A percentile compares a stretch with the other conserved stretches of the same genome.
Conservation (phyloP, 345 rosid genomes). For the Syzygium aromaticum region DNA sequence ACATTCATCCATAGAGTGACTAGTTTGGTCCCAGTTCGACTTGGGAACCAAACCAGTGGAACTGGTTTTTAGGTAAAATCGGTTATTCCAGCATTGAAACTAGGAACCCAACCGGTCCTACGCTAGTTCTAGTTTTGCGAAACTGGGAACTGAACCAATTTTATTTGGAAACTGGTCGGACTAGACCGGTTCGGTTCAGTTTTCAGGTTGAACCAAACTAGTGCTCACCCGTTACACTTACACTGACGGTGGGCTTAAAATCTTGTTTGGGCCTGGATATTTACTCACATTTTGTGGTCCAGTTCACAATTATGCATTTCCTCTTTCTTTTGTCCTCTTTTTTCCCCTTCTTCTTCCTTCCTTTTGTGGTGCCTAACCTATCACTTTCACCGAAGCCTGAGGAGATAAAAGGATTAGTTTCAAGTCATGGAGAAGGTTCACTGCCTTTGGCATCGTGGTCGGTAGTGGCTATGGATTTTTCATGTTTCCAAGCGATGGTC, state of each 20-base stretch:
- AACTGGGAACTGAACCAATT: background rate
- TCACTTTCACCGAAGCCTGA: background rate
- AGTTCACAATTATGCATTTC: background rate
- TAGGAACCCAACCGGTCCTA: background rate
- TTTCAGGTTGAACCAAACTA: background rate
- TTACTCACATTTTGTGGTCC: background rate
- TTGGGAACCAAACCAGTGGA: background rate
- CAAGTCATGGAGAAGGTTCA: background rate
- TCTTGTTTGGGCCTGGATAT: background rate
- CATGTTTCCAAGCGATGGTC: background rate
- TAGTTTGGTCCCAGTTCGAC: background rate
- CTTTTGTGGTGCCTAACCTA: background rate
- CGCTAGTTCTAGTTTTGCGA: background rate
- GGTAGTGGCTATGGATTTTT: background rate
- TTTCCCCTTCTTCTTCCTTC: background rate
- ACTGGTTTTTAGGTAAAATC: background rate
- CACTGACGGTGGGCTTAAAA: background rate
- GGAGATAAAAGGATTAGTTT: background rate
- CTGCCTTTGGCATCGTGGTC: background rate
- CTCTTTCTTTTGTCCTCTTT: background rate
- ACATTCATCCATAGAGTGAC: background rate
- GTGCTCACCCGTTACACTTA: background rate
- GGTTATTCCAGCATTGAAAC: background rate
- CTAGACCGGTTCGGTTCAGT: background rate
- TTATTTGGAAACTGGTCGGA: background rate